Percentiles rank a stretch among this genome's conserved stretches.
Conservation (phyloP, 2,329 filamentous ascomycete species). For the Pseudogymnoascus sp. region DNA sequence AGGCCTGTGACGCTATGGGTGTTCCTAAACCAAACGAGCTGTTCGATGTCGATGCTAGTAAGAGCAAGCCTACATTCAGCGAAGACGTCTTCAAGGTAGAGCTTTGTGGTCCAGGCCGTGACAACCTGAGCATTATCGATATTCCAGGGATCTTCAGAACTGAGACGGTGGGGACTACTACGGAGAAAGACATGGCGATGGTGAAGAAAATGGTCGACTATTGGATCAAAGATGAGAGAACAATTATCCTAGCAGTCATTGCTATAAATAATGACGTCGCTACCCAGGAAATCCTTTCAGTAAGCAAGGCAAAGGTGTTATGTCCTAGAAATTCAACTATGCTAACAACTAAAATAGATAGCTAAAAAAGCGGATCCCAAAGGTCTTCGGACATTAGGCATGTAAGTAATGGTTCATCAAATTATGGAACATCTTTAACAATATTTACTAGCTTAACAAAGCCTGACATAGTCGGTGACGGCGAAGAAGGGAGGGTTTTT, state of each 20-base stretch:
- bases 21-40: conserved; percentile 15
- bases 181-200: conserved; percentile 34
- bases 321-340: not conserved
- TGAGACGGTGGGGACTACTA: conserved; percentile 15
- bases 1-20: not conserved
- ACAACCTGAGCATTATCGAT: conserved; percentile 50
- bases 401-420: conserved; percentile 1
- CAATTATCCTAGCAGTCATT: conserved; percentile 16
- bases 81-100: conserved; percentile 19
- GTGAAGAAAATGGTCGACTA: conserved; percentile 39
- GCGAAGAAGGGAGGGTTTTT: not conserved
- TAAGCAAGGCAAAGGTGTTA: not conserved
- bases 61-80: conserved; percentile 29
- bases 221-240: conserved; percentile 43
- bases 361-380: conserved; percentile 14
- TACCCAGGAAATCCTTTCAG: conserved; percentile 14
- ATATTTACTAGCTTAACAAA: conserved; percentile 6
- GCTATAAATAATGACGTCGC: conserved; percentile 12
- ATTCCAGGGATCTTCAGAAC: conserved; percentile 48
- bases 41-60: conserved; percentile 49
- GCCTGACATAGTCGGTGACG: not conserved
- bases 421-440: not conserved
- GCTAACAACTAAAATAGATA: conserved; percentile 1
- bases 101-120: conserved; percentile 29
- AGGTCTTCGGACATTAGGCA: conserved; percentile 13